These are phyloP conservation scores for Lentinula sp. DNA, from an alignment of 768 basidiomycete genomes.

Conservation along the genomic window DNA sequence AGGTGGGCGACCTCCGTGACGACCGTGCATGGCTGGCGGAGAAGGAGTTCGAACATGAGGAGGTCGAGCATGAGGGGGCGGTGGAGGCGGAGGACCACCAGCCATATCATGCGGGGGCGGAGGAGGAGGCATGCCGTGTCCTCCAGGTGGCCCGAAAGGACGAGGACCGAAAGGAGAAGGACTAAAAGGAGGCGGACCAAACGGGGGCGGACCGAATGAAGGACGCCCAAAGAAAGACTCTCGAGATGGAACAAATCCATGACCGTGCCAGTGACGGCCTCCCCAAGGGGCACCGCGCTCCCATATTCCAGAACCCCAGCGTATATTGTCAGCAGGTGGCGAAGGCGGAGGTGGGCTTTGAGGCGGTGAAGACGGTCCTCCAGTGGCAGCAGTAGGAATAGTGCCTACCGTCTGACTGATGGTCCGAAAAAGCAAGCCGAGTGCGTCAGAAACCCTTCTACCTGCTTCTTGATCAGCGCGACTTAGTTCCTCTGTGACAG, in stretches of 20 bases:
- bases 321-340: not conserved
- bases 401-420: constrained; percentile 29
- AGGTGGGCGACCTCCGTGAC: constrained; percentile 15
- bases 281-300: not conserved
- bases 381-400: not conserved
- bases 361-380: not conserved
- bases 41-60: constrained; percentile 7
- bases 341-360: constrained; percentile 6
- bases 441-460: constrained; percentile 52
- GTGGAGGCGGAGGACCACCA: constrained; percentile 9
- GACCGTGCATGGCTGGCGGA: constrained; percentile 4
- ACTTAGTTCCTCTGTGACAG: constrained; percentile 39
- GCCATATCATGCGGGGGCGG: constrained; percentile 14
- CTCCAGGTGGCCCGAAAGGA: constrained; percentile 11
- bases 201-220: constrained; percentile 8
- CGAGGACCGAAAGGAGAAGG: constrained; percentile 8
- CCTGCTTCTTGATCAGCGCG: constrained; percentile 61
- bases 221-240: constrained; percentile 8
- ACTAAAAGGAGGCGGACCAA: constrained; percentile 4
- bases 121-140: constrained; percentile 9
- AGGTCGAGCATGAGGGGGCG: constrained; percentile 10
- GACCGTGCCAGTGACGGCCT: not conserved
- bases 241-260: not conserved
- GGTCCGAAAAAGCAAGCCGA: constrained; percentile 51
- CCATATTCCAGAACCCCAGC: not conserved